Base-by-base conservation (phyloP, 345 rosid species). In the Boechera retrofracta region DNA sequence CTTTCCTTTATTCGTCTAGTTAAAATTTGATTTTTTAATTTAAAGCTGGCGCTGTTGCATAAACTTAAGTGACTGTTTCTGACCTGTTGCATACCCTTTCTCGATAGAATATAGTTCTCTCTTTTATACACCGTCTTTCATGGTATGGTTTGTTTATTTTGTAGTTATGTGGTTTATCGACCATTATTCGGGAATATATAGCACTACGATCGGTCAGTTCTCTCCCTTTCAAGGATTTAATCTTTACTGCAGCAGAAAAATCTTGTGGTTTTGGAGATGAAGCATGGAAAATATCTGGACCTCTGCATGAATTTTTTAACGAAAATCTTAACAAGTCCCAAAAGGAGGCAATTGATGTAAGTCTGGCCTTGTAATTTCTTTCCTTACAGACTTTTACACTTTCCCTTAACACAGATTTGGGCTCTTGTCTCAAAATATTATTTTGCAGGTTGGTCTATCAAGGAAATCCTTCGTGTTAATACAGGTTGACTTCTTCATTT, bases 141-240 rank as follows among this genome's bases (percentile, higher is more conserved):
- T 53, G 33, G 57, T 44, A 57, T 70, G 45, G 26, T 47, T 11
- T 72, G 38, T 48, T 67, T 28, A 36, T 66, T 74, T 15, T 87
- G 83, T 82, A 94, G 99, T 79, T 92, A 67, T 90, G 99, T 88
- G 83, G 97, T 80, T 84, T 94, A 66, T 94, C 99, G 66, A 94
- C 99, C 39, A 92, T 92, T 78, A 82, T 82, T 53, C 98, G 97
- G 79, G 98, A 94, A 85, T 94, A 94, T 77, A 62, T 81, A 70
- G 99, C 97, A 72, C 72, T 94, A 51, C 78, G 90, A 77, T 89
- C 94, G 55, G 80, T 94, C 58, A 79, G 87, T 62, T 87, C 90
- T 38, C 96, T 94, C 42, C 97, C 98, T 57, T 94, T 94, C 88
- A 94, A 83, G 89, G 92, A 92, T 85, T 85, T 92, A 76, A 90